Conservation (phyloP, 2,329 filamentous ascomycete genomes). For the Fonsecaea pedrosoi region DNA sequence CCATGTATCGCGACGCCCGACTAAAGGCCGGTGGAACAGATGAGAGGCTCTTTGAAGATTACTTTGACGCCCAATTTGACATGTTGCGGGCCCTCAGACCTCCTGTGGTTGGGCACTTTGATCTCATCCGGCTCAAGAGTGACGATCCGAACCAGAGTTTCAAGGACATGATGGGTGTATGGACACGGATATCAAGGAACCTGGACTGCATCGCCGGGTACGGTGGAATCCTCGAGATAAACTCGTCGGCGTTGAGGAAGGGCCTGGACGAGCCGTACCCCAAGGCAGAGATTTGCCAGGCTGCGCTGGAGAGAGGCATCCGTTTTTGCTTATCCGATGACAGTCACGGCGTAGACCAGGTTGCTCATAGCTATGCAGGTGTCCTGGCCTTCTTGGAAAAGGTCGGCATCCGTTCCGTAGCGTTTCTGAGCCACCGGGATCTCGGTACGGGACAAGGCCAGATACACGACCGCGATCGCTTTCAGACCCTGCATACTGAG, state of each 20-base stretch:
- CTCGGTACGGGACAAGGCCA: background rate
- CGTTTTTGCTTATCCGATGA: constrained; percentile 93
- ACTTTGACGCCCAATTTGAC: constrained; percentile 84
- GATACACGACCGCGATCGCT: constrained; percentile 18
- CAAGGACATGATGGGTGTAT: constrained; percentile 67
- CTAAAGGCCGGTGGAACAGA: constrained; percentile 66
- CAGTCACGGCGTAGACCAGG: constrained; percentile 85
- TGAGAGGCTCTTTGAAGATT: constrained; percentile 76
- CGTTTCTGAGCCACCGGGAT: constrained; percentile 45
- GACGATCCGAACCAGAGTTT: constrained; percentile 70
- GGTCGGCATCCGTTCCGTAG: constrained; percentile 48
- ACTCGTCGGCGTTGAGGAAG: constrained; percentile 85
- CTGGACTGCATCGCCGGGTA: constrained; percentile 72
- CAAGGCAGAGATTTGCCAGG: constrained; percentile 75
- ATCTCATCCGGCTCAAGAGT: constrained; percentile 83
- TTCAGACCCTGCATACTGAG: constrained; percentile 19
- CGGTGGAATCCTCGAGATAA: constrained; percentile 86
- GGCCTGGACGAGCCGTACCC: constrained; percentile 92
- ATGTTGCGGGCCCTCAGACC: constrained; percentile 79
- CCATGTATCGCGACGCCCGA: constrained; percentile 70
- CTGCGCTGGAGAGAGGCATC: constrained; percentile 75
- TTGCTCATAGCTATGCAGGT: constrained; percentile 80
- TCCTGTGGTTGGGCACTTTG: constrained; percentile 88
- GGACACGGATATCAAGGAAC: constrained; percentile 77
- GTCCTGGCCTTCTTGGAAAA: constrained; percentile 73